A percentile compares a stretch with the other conserved stretches of the same genome.
Conservation (phyloP, 768 basidiomycete genomes). For the Pleurotus djamor region DNA sequence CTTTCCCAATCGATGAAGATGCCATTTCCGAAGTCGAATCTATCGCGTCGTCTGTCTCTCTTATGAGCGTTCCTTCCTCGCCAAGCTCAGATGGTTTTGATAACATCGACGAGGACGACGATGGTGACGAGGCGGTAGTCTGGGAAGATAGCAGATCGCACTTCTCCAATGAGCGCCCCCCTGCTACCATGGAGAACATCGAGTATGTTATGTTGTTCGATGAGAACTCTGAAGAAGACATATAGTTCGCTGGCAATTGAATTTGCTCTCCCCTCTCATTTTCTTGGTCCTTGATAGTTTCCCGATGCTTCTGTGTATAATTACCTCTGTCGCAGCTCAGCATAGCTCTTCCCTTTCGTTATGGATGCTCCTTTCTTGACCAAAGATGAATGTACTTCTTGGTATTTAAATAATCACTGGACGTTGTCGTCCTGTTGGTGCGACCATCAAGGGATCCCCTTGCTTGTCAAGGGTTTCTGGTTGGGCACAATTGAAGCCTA, state of each 20-base stretch:
- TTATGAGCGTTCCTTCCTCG: slow-evolving; percentile 57
- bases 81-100: background rate
- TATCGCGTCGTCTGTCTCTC: slow-evolving; percentile 11
- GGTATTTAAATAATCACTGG: background rate
- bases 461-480: too few species aligned
- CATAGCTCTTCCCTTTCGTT: too few species aligned
- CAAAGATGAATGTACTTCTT: background rate
- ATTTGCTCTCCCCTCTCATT: background rate
- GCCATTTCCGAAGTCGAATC: slow-evolving; percentile 11
- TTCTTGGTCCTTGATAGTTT: too few species aligned
- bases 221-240: slow-evolving; percentile 54
- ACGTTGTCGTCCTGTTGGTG: too few species aligned
- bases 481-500: too few species aligned
- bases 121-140: slow-evolving; percentile 43
- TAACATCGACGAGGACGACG: slow-evolving; percentile 23
- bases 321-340: too few species aligned
- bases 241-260: background rate
- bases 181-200: slow-evolving; percentile 22
- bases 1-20: slow-evolving; percentile 2
- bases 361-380: background rate
- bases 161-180: slow-evolving; percentile 22
- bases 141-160: slow-evolving; percentile 58
- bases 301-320: too few species aligned
- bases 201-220: slow-evolving; percentile 79
- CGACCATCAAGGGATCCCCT: too few species aligned